Evolutionary conservation across 352 stramenopile genomes (phyloP).

Genomic region (Saprolegnia parasitica): DNA sequence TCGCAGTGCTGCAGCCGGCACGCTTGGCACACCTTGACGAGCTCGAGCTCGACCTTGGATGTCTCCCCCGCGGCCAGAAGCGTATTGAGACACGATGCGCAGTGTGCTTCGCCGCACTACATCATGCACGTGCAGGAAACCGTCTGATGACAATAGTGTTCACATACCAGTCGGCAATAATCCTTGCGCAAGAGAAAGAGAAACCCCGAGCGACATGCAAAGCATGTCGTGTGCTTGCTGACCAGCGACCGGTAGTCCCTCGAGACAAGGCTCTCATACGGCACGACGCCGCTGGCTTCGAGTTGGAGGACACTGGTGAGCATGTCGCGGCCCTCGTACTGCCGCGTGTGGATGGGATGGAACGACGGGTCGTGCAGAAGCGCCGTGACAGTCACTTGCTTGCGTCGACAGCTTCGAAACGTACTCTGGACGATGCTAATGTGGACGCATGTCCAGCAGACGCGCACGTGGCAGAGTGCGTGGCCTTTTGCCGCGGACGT

Average conservation of each 20-base stretch:
- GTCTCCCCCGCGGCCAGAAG: background rate
- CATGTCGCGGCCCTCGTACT: background rate
- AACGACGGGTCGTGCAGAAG: slow-evolving; percentile 3
- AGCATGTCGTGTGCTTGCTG: background rate
- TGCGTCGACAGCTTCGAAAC: slow-evolving; percentile 8
- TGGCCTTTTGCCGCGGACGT: slow-evolving; percentile 31
- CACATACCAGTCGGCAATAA: slow-evolving; percentile 27
- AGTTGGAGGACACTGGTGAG: slow-evolving; percentile 11
- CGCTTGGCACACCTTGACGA: slow-evolving; percentile 11
- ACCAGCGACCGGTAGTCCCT: background rate
- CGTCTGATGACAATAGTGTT: background rate
- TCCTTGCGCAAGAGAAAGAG: slow-evolving; percentile 9
- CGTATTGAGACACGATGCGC: background rate
- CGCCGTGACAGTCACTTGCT: background rate
- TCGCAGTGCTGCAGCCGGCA: slow-evolving; percentile 5
- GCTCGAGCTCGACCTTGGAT: background rate
- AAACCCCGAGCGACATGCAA: background rate
- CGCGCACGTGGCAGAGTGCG: background rate
- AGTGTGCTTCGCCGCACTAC: slow-evolving; percentile 63
- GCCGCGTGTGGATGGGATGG: background rate
- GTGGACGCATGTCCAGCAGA: slow-evolving; percentile 9
- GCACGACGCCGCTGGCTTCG: background rate
- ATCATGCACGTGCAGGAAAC: background rate
- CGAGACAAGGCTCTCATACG: background rate
- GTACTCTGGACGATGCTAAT: background rate